Evolutionary conservation across 192 early-diverging fungal species (phyloP).

Genomic region (Allomyces javanicus): DNA sequence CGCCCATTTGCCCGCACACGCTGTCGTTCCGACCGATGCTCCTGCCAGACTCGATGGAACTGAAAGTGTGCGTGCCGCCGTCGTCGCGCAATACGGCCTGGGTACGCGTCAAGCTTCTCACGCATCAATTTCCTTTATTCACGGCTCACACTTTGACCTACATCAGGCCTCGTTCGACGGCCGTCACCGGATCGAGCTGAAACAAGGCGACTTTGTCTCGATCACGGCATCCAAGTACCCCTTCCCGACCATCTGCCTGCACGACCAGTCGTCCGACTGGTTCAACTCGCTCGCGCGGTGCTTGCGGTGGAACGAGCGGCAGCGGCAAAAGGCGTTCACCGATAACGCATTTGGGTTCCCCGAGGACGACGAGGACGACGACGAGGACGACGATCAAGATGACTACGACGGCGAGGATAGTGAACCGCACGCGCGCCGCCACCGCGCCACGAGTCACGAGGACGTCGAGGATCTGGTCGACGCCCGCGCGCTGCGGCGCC

Average conservation of each 20-base stretch:
- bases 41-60: slow-evolving; percentile 76
- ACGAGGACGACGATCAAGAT: too few species aligned
- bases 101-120: slow-evolving; percentile 50
- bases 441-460: too few species aligned
- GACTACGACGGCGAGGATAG: too few species aligned
- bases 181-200: slow-evolving; percentile 69
- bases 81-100: slow-evolving; percentile 74
- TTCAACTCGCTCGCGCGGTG: slow-evolving; percentile 66
- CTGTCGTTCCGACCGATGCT: slow-evolving; percentile 94
- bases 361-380: too few species aligned
- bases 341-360: too few species aligned
- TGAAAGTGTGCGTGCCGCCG: slow-evolving; percentile 64
- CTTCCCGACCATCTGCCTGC: slow-evolving; percentile 65
- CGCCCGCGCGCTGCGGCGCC: too few species aligned
- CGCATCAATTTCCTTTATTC: background rate
- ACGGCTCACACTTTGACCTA: background rate
- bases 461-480: too few species aligned
- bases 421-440: too few species aligned
- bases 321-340: slow-evolving; percentile 61
- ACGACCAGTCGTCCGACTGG: slow-evolving; percentile 70
- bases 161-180: slow-evolving; percentile 61
- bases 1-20: slow-evolving; percentile 83
- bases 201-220: slow-evolving; percentile 68
- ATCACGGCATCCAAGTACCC: slow-evolving; percentile 70
- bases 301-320: slow-evolving; percentile 83